A percentile compares a stretch with the other conserved stretches of the same genome.
These are phyloP conservation scores for Ophiostoma himal-ulmi DNA, from an alignment of 2,329 filamentous ascomycete genomes.

Conservation along the genomic window DNA sequence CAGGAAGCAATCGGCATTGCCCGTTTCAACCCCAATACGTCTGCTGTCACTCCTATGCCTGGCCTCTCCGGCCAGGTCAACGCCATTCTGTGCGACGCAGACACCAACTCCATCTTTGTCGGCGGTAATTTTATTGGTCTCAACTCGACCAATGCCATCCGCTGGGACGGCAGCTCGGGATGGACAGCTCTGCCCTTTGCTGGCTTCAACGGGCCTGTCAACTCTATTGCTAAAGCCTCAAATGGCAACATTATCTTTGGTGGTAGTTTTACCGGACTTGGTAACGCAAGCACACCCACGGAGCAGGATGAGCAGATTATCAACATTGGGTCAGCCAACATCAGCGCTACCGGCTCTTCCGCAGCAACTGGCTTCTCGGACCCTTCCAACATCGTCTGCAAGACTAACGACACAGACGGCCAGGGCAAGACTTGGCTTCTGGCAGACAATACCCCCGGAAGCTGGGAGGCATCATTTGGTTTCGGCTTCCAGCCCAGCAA, in stretches of 20 bases:
- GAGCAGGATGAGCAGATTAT: conserved; percentile 70
- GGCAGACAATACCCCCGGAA: conserved; percentile 66
- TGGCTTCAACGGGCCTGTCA: conserved; percentile 90
- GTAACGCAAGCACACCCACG: conserved; percentile 66
- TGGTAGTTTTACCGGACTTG: conserved; percentile 80
- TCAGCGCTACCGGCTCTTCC: conserved; percentile 61
- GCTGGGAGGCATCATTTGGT: conserved; percentile 74
- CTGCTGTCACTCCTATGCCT: conserved; percentile 64
- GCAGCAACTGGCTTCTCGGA: conserved; percentile 61
- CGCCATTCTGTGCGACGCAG: conserved; percentile 73
- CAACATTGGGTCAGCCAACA: conserved; percentile 73
- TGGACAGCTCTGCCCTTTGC: conserved; percentile 83
- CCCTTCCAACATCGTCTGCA: conserved; percentile 78
- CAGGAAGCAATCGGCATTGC: conserved; percentile 73
- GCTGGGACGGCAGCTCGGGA: conserved; percentile 62
- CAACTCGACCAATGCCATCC: conserved; percentile 84
- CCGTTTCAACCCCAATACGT: conserved; percentile 68
- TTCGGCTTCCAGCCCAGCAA: conserved; percentile 86
- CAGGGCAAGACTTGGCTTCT: conserved; percentile 80
- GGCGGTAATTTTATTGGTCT: conserved; percentile 76
- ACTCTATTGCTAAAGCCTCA: conserved; percentile 71
- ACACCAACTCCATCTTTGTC: conserved; percentile 75
- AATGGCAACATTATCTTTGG: conserved; percentile 89
- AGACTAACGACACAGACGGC: conserved; percentile 59
- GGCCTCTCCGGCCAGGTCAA: conserved; percentile 80